phyloP scores from a whole-genome alignment of 345 rosid species.

The Populus ilicifolia region DNA sequence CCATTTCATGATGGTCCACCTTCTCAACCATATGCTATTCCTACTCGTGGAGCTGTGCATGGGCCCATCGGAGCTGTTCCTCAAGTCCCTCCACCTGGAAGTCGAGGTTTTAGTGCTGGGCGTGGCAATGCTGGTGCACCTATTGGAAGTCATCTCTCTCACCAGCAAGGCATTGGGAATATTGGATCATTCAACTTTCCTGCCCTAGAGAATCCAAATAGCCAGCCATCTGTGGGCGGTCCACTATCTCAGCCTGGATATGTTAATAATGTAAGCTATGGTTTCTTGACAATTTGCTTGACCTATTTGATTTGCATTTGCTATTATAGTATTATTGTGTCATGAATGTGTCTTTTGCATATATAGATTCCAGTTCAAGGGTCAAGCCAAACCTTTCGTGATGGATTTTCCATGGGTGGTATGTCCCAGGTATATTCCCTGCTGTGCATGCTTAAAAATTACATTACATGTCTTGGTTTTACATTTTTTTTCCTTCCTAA shows the following conservation, averaged over 20 bases:
- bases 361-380: conserved; percentile 73
- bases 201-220: conserved; percentile 69
- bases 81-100: conserved; percentile 80
- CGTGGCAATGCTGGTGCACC: conserved; percentile 75
- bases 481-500: neutral
- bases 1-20: conserved; percentile 80
- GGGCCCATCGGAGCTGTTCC: conserved; percentile 96
- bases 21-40: conserved; percentile 94
- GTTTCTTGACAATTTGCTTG: neutral
- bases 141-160: conserved; percentile 79
- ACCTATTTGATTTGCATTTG: neutral
- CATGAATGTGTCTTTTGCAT: conserved; percentile 15
- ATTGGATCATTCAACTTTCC: conserved; percentile 86
- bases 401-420: conserved; percentile 95
- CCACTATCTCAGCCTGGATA: conserved; percentile 96
- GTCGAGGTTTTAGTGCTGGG: conserved; percentile 85
- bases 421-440: conserved; percentile 74
- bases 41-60: conserved; percentile 78
- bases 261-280: conserved; percentile 49
- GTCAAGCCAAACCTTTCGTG: conserved; percentile 80
- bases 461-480: neutral
- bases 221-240: conserved; percentile 90
- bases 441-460: neutral
- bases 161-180: conserved; percentile 75
- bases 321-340: conserved; percentile 2